phyloP scores from a whole-genome alignment of 495 filamentous ascomycete species.

The Aspergillus incahuasiensis region DNA sequence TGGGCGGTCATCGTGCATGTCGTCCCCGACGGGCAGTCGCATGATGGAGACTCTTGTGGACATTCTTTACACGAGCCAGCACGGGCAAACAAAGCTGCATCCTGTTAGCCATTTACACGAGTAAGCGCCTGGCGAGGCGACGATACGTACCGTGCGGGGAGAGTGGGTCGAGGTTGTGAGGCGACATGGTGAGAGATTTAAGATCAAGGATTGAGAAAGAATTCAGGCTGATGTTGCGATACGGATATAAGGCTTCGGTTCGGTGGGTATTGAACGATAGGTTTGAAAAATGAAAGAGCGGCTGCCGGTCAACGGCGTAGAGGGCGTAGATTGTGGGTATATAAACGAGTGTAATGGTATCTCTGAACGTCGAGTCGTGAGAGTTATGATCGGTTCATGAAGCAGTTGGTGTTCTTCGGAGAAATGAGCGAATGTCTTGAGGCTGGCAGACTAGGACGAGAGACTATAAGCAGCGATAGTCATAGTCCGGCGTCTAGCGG shows the following conservation, averaged over 20 bases:
- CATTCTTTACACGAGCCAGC: conserved; percentile 41
- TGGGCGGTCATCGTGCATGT: conserved; percentile 53
- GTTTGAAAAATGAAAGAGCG: conserved; percentile 18
- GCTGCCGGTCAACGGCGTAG: conserved; percentile 31
- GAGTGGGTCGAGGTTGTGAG: conserved; percentile 20
- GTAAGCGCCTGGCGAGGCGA: neutral
- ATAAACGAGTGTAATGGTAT: conserved; percentile 28
- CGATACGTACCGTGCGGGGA: conserved; percentile 21
- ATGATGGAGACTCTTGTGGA: conserved; percentile 37
- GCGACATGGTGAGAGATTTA: conserved; percentile 28
- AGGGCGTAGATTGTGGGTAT: conserved; percentile 12
- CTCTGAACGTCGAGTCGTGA: conserved; percentile 45
- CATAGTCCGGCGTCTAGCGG: conserved; percentile 25
- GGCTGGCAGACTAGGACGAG: conserved; percentile 4
- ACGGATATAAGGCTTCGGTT: conserved; percentile 3
- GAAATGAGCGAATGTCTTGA: conserved; percentile 24
- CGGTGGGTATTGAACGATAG: neutral
- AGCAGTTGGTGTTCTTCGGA: conserved; percentile 5
- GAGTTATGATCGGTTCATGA: conserved; percentile 32
- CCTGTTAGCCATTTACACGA: conserved; percentile 2
- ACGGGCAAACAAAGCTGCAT: conserved; percentile 24
- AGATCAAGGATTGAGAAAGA: conserved; percentile 6
- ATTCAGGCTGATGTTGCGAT: conserved; percentile 5
- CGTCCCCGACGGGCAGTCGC: conserved; percentile 42
- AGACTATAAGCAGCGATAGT: conserved; percentile 17